phyloP scores from a whole-genome alignment of 345 rosid species.

The Microthlaspi erraticum region DNA sequence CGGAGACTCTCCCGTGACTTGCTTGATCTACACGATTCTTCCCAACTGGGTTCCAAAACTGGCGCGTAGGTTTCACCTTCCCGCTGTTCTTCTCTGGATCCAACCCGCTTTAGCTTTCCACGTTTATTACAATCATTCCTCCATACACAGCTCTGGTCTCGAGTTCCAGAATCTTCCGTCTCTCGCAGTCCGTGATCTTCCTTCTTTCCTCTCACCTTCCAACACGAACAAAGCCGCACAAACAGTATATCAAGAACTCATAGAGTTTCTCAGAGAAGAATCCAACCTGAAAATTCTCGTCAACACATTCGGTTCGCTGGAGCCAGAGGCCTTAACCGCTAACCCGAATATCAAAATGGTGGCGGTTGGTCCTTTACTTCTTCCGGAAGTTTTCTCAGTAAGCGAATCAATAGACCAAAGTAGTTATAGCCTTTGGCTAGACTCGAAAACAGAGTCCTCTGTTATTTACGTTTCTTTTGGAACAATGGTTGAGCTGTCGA shows the following conservation, averaged over 20 bases:
- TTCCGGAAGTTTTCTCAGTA: conserved; percentile 22
- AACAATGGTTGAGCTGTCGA: conserved; percentile 50
- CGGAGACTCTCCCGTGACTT: conserved; percentile 40
- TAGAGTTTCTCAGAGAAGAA: conserved; percentile 45
- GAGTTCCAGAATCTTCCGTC: conserved; percentile 41
- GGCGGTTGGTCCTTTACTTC: conserved; percentile 48
- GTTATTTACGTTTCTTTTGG: conserved; percentile 74
- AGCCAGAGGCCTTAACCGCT: conserved; percentile 45
- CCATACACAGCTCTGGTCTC: conserved; percentile 42
- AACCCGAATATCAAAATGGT: conserved; percentile 23
- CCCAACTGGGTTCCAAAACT: conserved; percentile 62
- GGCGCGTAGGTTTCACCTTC: conserved; percentile 52
- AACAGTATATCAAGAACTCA: conserved; percentile 18
- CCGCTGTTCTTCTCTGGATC: conserved; percentile 62
- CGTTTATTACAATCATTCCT: conserved; percentile 59
- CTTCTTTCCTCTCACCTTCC: conserved; percentile 54
- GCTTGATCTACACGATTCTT: conserved; percentile 49
- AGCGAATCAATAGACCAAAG: conserved; percentile 20
- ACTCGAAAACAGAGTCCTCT: conserved; percentile 54
- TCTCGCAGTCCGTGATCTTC: conserved; percentile 50
- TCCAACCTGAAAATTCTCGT: conserved; percentile 46
- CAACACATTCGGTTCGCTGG: conserved; percentile 59
- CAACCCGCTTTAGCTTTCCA: conserved; percentile 70
- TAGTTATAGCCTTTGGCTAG: conserved; percentile 51
- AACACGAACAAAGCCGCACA: background rate